A percentile compares a stretch with the other conserved stretches of the same genome.
Evolutionary conservation across 2,329 filamentous ascomycete genomes (phyloP).

Genomic region (Bipolaris zeicola): DNA sequence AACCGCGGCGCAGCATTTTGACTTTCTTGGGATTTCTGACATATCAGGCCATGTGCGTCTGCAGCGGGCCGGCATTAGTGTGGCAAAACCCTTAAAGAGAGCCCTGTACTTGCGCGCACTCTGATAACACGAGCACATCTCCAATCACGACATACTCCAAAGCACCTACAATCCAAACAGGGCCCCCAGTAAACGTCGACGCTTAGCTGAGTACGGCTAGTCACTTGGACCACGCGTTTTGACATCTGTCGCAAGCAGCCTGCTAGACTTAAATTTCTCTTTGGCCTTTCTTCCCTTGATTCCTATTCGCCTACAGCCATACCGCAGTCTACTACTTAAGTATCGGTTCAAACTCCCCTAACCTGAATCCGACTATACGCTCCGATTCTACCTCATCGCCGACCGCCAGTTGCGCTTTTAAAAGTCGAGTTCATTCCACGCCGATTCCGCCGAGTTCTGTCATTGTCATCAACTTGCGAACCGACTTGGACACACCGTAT

Average conservation of each 20-base stretch:
- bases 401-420: slow-evolving; percentile 2
- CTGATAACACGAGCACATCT: slow-evolving; percentile 2
- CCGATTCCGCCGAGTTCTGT: slow-evolving; percentile 3
- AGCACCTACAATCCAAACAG: slow-evolving; percentile 3
- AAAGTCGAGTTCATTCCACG: slow-evolving; percentile 1
- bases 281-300: slow-evolving; percentile 12
- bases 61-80: slow-evolving; percentile 17
- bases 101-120: slow-evolving; percentile 7
- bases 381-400: slow-evolving; percentile 1
- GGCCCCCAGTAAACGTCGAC: slow-evolving; percentile 6
- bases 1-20: background rate
- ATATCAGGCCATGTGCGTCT: slow-evolving; percentile 5
- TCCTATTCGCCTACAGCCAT: slow-evolving; percentile 11
- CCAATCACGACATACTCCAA: background rate
- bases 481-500: background rate
- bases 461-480: background rate
- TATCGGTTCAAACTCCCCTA: slow-evolving; percentile 1
- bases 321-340: background rate
- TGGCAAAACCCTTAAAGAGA: slow-evolving; percentile 4
- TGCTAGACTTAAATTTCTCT: slow-evolving; percentile 30
- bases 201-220: slow-evolving; percentile 26
- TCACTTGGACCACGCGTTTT: slow-evolving; percentile 27
- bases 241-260: slow-evolving; percentile 38
- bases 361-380: slow-evolving; percentile 3
- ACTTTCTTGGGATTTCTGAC: background rate